Evolutionary conservation across 2,329 filamentous ascomycete species (phyloP), one percentile per base, ranked within the genome.

Genomic region (Colletotrichum lentis): DNA sequence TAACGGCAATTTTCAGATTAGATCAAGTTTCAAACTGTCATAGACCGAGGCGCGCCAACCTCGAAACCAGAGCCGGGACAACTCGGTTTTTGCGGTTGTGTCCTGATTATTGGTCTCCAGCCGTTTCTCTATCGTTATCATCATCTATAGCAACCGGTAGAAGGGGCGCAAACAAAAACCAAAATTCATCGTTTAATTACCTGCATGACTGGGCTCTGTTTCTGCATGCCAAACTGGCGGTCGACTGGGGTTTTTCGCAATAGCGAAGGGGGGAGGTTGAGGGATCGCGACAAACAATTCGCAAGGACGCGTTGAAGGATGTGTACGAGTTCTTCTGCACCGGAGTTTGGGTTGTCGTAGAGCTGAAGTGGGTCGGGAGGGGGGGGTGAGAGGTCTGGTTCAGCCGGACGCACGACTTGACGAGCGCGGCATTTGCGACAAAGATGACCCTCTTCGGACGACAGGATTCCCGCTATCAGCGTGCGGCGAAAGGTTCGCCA

Each of bases 11-110:
- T 58, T 76, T 88, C 85, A 88, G 85, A 88, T 88, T 88, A 88
- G 86, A 88, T 88, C 86, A 88, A 88, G 86, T 88, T 81, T 83
- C 80, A 76, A 69, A 75, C 80, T 80, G 75, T 82, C 81, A 82
- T 75, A 22, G 78, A 82, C 80, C 71, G 58, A 62, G 56, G 72
- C 63, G 70, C 74, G 75, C 72, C 73, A 74, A 73, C 70, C 71
- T 77, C 76, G 79, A 77, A 85, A 86, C 85, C 85, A 80, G 79
- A 85, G 79, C 70, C 63, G 63, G 31, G 37, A 60, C 57, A 69
- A 73, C 80, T 83, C 84, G 86, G 85, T 81, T 88, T 85, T 85
- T 78, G 73, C 72, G 71, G 71, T 68, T 24, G 64, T 69, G 65
- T 44, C 59, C 56, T 49, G n/a, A 16, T 65, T 52, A 43, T n/a